Base-by-base conservation (phyloP, 1,284 basidiomycete genomes). In the Taiwanofungus camphoratus region DNA sequence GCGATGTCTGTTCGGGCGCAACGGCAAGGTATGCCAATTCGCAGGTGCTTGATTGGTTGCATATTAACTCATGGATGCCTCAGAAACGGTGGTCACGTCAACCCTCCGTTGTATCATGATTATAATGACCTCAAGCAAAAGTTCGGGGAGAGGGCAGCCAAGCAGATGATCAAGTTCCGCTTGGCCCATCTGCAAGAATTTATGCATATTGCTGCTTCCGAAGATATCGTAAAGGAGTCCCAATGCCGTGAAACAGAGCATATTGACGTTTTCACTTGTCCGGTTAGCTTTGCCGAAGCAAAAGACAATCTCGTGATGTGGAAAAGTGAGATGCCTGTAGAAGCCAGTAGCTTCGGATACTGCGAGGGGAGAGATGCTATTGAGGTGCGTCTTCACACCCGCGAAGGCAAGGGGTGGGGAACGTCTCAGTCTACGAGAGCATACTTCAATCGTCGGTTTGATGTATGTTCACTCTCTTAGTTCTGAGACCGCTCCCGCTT, bases 31-130 rank as follows among this genome's bases (percentile, higher is more conserved):
- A 41, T 58, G 41, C 12, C 12, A 22, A 11, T 33, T 13, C n/a
- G n/a, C 23, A 16, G 12, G 7, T 7, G 6, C 32, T 11, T 21
- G 7, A n/a, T 21, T 16, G n/a, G 8, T 5, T 3, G 31, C 5
- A 12, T 2, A 36, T 32, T 23, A 22, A 23, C 15, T 19, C 37
- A 31, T 31, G 22, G 11, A 20, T 4, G 18, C 42, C 32, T 7
- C 42, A 82, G 83, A 48, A 87, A 87, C 48, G 83, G 84, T 1
- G 83, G 83, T 0, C 84, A 87, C 53, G 73, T 83, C 37, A 79
- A 76, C 18, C 78, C 82, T 1, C 64, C 73, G 3, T 57, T 82
- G 2, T 85, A 77, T 50, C 71, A 76, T 27, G 79, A 83, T 47
- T 83, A 84, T 51, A 49, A 54, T 1, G 53, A 63, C n/a, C 59